Conservation (phyloP, 2,329 filamentous ascomycete species). For the Ophiobolus disseminans region DNA sequence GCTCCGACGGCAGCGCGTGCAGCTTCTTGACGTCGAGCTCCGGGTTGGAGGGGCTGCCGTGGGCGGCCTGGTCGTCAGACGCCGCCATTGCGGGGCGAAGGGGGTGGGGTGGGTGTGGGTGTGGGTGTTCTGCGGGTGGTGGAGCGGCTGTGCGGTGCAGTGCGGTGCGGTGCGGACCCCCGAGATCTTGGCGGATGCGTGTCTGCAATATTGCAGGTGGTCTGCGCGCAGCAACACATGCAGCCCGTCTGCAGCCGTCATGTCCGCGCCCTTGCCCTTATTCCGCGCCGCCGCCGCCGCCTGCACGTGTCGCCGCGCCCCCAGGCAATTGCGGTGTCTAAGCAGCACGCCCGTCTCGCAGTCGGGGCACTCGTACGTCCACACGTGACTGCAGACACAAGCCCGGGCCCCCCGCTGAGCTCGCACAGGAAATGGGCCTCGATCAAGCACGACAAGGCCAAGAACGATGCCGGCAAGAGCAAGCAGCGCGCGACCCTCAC, state of each 20-base stretch:
- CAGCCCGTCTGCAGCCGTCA: no score
- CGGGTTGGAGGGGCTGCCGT: conserved; percentile 60
- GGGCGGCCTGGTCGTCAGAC: conserved; percentile 40
- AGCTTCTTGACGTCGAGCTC: conserved; percentile 92
- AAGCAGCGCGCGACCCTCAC: conserved; percentile 71
- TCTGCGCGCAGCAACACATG: no score
- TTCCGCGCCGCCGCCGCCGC: no score
- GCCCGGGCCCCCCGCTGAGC: background rate
- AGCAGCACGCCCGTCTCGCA: conserved; percentile 33
- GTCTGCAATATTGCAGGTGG: background rate
- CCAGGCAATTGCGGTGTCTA: conserved; percentile 33
- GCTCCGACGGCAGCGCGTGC: conserved; percentile 86
- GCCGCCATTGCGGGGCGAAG: conserved; percentile 33
- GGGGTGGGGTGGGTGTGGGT: conserved; percentile 16
- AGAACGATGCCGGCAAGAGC: conserved; percentile 81
- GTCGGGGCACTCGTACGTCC: conserved; percentile 47
- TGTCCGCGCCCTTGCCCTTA: no score
- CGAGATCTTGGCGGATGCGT: conserved; percentile 28
- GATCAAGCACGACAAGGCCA: conserved; percentile 93
- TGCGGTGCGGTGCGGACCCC: conserved; percentile 31
- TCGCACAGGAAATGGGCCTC: conserved; percentile 83
- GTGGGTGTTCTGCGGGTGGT: conserved; percentile 32
- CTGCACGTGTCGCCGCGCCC: no score
- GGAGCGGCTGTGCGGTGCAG: conserved; percentile 20
- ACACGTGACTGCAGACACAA: background rate